phyloP scores from a whole-genome alignment of 345 rosid species.

The Jatropha curcas region DNA sequence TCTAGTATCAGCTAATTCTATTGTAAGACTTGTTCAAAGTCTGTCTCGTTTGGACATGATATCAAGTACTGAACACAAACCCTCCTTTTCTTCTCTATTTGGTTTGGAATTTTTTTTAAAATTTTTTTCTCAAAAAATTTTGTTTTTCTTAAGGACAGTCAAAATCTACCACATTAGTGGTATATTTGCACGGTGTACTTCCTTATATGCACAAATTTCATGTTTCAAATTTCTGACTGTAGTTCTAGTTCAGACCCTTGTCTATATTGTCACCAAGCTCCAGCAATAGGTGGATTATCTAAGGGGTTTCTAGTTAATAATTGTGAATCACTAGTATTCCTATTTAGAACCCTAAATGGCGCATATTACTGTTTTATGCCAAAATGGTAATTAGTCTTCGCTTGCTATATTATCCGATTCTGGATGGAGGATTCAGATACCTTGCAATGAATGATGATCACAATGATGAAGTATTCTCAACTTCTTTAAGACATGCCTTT shows the following conservation, averaged over 20 bases:
- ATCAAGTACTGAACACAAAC: background rate
- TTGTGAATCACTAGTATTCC: background rate
- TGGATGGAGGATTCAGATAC: background rate
- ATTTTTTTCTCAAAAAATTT: too few relatives aligned
- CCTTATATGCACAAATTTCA: background rate
- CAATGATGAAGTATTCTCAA: background rate
- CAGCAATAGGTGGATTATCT: background rate
- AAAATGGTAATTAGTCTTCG: background rate
- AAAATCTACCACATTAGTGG: background rate
- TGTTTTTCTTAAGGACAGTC: too few relatives aligned
- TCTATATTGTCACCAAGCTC: background rate
- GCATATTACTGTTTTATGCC: background rate
- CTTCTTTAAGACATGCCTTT: background rate
- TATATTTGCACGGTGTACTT: background rate
- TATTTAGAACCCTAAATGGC: background rate
- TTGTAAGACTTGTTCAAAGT: background rate
- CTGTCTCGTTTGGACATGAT: background rate
- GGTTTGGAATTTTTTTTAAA: background rate
- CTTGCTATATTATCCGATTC: background rate
- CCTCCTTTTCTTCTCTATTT: background rate
- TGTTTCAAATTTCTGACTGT: constrained; percentile 3
- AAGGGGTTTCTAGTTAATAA: background rate
- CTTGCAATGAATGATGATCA: background rate
- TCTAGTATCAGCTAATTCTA: background rate
- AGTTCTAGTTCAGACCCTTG: background rate